Conservation (phyloP, 2,329 filamentous ascomycete species). For the Cadophora luteo-olivacea region DNA sequence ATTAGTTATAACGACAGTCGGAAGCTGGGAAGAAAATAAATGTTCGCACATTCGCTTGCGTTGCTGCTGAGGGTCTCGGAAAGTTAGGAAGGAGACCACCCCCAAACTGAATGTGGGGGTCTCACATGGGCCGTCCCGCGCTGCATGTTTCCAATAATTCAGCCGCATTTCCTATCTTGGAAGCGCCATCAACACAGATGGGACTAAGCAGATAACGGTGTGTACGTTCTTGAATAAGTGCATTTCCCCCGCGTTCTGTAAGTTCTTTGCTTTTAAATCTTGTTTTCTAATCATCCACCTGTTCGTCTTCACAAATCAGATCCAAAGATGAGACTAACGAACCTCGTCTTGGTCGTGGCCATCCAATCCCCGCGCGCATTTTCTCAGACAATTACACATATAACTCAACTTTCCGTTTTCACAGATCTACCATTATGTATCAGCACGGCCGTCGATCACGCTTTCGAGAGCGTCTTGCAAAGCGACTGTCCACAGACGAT, state of each 20-base stretch:
- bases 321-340: background rate
- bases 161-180: slow-evolving; percentile 17
- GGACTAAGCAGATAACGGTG: background rate
- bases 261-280: background rate
- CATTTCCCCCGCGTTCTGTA: background rate
- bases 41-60: background rate
- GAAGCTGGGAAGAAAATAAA: too few relatives aligned
- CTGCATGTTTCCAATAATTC: slow-evolving; percentile 12
- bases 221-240: background rate
- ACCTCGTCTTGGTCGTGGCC: background rate
- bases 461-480: background rate
- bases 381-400: slow-evolving; percentile 18
- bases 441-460: slow-evolving; percentile 3
- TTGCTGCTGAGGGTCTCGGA: background rate
- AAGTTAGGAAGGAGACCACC: too few relatives aligned
- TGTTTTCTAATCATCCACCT: background rate
- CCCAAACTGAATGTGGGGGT: background rate
- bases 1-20: too few relatives aligned
- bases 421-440: slow-evolving; percentile 11
- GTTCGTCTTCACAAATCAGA: too few relatives aligned
- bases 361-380: background rate
- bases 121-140: background rate
- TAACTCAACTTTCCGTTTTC: slow-evolving; percentile 19
- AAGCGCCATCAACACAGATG: slow-evolving; percentile 10
- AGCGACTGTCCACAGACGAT: slow-evolving; percentile 18